Evolutionary conservation across 805 yeast species (phyloP), one percentile per base, ranked within the genome.

Genomic region (Pichia ethanolica): DNA sequence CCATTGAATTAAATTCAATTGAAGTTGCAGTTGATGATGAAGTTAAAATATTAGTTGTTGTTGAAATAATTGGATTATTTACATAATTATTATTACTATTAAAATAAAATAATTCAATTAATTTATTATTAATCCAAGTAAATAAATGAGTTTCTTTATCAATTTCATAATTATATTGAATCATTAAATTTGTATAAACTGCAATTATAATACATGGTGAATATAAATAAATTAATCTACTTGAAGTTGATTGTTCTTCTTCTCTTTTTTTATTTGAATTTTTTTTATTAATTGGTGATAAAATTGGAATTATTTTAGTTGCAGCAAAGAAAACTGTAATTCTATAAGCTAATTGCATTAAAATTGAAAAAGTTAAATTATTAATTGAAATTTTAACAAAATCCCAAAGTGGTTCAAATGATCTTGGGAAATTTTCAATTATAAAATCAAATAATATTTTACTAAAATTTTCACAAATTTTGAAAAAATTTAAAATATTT

Each of bases 171-270:
- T 84, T 81, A 61, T 89, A 89, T 71, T 88, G 95, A 74, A 93
- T 78, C 78, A 91, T 85, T 58, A 93, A 71, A 64, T 93, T 96
- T 3, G 98, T 89, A 69, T 93, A 93, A 52, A 93, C 96, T 0
- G 97, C 96, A 51, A 93, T 89, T 38, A 93, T 81, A 51, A 93
- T 82, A 66, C 97, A 88, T 2, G 98, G 98, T 36, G 96, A 86
- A 66, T 87, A 91, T 35, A 96, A 82, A 62, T 90, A 89, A 33
- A 89, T 75, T 54, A 87, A 65, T 51, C 73, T 71, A 68, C 82
- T 77, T 27, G 70, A 55, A 4, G 62, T 59, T 9, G 66, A 64
- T 36, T 37, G 44, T 26, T 45, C 41, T 13, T 36, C 33, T 50
- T 47, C 37, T 50, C 36, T 46, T 12, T 49, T 39, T 10, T 14